Evolutionary conservation across 2,329 filamentous ascomycete genomes (phyloP), one percentile per base, ranked within the genome.

Genomic region (Hymenoscyphus linearis): DNA sequence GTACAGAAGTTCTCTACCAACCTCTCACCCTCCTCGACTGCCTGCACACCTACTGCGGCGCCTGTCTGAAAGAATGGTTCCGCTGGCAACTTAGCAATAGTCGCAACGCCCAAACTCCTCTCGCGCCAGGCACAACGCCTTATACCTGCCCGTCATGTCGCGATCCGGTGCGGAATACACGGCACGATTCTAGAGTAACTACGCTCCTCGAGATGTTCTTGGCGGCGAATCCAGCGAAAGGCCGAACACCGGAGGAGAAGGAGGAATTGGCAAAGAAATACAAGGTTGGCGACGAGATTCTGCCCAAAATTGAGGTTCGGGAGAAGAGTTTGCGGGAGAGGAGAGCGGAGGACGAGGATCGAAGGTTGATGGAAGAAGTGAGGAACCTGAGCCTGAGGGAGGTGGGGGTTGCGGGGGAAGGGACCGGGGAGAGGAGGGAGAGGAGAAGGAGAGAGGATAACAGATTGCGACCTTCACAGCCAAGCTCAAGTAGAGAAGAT

Each of bases 41-140:
- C 74, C 84, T 96, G 52, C 92, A 96, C 77, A 97, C 93, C 53
- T 99, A 96, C 76, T 99, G 95, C 79, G 95, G 93, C 66, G 89
- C 90, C 44, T 99, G 95, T 73, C 76, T 98, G 62, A 96, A 96
- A 75, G 91, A 96, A 78, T 99, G 95, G 95, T 99, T 98, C 74
- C 79, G 81, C 65, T 95, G 86, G 75, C 91, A 96, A 74, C 65
- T 69, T 16, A 65, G 63, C 25, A 65, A 67, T 10, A 60, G 63
- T 54, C 69, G 66, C 56, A 70, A 67, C 57, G 62, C 66, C 26
- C 64, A 66, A 52, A 66, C 63, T 34, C 62, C 70, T 16, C 58
- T 68, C 14, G 62, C 67, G n/a, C 37, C 65, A 9, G 65, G 65
- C 27, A 56, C 65, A 6, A 67, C 64, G 12, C 72, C 82, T 71